These are phyloP conservation scores for Hypoxylon fuscum DNA, from an alignment of 495 filamentous ascomycete genomes.

Conservation along the genomic window DNA sequence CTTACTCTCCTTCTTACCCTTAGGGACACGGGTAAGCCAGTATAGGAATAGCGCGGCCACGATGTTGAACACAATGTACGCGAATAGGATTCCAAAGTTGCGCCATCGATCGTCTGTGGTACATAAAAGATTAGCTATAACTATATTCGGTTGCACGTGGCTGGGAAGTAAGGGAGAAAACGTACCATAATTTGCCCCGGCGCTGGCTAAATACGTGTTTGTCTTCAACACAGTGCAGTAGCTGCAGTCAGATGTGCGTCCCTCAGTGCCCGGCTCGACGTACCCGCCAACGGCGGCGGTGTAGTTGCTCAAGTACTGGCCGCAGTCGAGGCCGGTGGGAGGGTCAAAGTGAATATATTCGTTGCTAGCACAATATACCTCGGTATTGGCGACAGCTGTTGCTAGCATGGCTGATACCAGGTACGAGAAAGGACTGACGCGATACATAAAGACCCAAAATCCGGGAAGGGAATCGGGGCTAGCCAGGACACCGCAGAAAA, in stretches of 20 bases:
- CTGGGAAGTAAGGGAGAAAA: constrained; percentile 5
- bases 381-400: constrained; percentile 65
- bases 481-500: constrained; percentile 81
- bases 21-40: constrained; percentile 81
- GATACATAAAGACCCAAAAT: constrained; percentile 91
- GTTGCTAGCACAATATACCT: constrained; percentile 66
- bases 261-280: constrained; percentile 58
- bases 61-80: constrained; percentile 81
- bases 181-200: constrained; percentile 60
- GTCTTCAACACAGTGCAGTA: constrained; percentile 69
- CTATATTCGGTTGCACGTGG: not conserved
- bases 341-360: constrained; percentile 68
- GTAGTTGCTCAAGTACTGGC: constrained; percentile 61
- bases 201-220: constrained; percentile 65
- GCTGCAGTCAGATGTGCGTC: constrained; percentile 59
- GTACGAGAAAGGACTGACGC: constrained; percentile 78
- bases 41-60: constrained; percentile 76
- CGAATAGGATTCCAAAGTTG: constrained; percentile 75
- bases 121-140: not conserved
- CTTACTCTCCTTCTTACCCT: constrained; percentile 61
- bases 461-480: constrained; percentile 66
- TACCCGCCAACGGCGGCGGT: constrained; percentile 54
- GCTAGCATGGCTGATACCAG: constrained; percentile 72
- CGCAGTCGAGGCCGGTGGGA: constrained; percentile 62
- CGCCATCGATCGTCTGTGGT: constrained; percentile 64